Evolutionary conservation across 2,329 filamentous ascomycete species (phyloP).

Genomic region (Xylaria polymorpha): DNA sequence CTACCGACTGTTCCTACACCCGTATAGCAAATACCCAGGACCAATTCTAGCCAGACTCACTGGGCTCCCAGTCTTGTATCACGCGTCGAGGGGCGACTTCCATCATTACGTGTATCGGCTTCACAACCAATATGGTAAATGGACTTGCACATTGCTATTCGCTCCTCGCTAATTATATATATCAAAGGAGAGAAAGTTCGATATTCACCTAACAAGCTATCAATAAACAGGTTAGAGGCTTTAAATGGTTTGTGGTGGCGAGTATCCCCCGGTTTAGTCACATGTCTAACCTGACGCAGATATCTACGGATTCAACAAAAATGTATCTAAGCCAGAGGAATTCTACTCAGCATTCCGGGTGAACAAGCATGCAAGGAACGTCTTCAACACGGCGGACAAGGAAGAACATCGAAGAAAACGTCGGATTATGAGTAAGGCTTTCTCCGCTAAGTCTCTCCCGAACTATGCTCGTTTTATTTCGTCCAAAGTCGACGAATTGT

Average conservation of each 20-base stretch:
- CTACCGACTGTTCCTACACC: conserved; percentile 5
- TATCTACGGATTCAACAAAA: conserved; percentile 33
- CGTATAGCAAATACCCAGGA: neutral
- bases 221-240: conserved; percentile 26
- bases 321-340: conserved; percentile 29
- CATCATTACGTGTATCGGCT: conserved; percentile 6
- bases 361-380: conserved; percentile 22
- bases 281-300: neutral
- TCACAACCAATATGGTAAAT: conserved; percentile 10
- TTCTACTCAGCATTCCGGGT: conserved; percentile 30
- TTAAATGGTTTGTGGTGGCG: neutral
- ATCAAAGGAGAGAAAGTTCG: conserved; percentile 34
- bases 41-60: neutral
- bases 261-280: neutral
- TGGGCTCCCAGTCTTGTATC: conserved; percentile 3
- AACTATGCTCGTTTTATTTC: conserved; percentile 18
- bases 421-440: conserved; percentile 20
- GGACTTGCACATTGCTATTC: neutral
- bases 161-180: neutral
- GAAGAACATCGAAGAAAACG: conserved; percentile 20
- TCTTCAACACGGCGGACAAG: conserved; percentile 24
- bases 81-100: conserved; percentile 1
- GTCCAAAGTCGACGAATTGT: neutral
- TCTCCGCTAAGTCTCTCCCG: conserved; percentile 4
- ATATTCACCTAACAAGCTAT: conserved; percentile 27